Evolutionary conservation across 2,329 filamentous ascomycete species (phyloP), one percentile per base, ranked within the genome.

Genomic region (Hortaea werneckii): DNA sequence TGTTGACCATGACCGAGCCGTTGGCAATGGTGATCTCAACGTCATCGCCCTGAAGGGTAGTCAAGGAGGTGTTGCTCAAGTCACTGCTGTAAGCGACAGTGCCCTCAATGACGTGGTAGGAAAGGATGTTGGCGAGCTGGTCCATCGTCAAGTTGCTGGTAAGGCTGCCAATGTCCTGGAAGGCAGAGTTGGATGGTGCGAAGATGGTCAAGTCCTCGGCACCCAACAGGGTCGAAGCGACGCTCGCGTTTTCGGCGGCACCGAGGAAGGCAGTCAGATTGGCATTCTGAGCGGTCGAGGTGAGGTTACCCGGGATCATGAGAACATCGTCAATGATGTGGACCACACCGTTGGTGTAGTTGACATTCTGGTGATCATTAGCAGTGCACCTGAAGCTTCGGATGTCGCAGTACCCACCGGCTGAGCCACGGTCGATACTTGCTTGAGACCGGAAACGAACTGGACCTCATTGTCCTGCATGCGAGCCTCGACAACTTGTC

Each of bases 81-180:
- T 50, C 50, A 41, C 45, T 54, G 41, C 71, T 75, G 64, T 82
- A 83, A 44, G 66, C 67, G 1, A 80, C 70, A 6, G 68, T 69
- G 40, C 72, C 73, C 40, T 70, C 68, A 39, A 85, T 64, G 43
- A 85, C 71, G 59, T 87, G 82, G 64, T 86, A 86, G 27, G 70
- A 65, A 30, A 85, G 68, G 42, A 85, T 71, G 28, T 60, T 61
- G 2, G 68, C 60, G 1, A 83, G 67, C 9, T 9, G 9, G 10
- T 77, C 61, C 4, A 70, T 61, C 26, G 68, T 69, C 29, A 81
- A 60, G 47, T 70, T 70, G 4, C 9, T 3, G 4, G 4, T 3
- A n/a, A 35, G 32, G 8, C 79, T 58, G 2, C 72, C 65, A 38
- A 83, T 76, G 27, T 67, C 62, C 30, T 73, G 67, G 65, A 84